Percentiles rank a stretch among this genome's conserved stretches.
phyloP scores from a whole-genome alignment of 345 rosid species.

The Heritiera littoralis region DNA sequence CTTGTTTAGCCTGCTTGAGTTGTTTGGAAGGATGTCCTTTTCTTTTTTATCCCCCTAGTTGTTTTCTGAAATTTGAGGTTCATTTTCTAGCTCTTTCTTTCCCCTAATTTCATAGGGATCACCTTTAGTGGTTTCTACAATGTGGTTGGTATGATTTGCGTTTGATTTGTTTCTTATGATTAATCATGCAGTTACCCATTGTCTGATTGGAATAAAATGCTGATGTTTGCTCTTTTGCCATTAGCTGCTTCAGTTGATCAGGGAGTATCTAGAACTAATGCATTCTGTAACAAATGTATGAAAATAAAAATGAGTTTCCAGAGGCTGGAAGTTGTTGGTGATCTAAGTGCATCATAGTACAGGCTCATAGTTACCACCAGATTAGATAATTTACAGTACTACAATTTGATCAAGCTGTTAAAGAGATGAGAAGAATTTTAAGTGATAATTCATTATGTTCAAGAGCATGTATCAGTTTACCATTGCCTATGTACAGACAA shows the following conservation, averaged over 20 bases:
- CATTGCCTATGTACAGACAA: neutral
- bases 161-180: neutral
- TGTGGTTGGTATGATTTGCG: neutral
- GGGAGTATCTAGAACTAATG: neutral
- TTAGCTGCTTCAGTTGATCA: slow-evolving; percentile 1
- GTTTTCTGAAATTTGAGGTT: too few species aligned
- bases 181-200: neutral
- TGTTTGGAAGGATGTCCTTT: too few species aligned
- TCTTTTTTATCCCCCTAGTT: too few species aligned
- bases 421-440: neutral
- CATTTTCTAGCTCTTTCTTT: too few species aligned
- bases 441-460: neutral
- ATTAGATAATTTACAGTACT: neutral
- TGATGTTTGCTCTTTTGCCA: neutral
- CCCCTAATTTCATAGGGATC: neutral
- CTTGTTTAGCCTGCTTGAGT: neutral
- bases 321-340: neutral
- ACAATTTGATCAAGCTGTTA: slow-evolving; percentile 1
- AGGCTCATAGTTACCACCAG: neutral
- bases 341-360: neutral
- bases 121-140: neutral
- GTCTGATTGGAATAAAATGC: neutral
- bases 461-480: neutral
- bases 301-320: neutral
- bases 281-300: neutral